phyloP scores from a whole-genome alignment of 23 red algal species.

The Gracilaria vermiculophylla region DNA sequence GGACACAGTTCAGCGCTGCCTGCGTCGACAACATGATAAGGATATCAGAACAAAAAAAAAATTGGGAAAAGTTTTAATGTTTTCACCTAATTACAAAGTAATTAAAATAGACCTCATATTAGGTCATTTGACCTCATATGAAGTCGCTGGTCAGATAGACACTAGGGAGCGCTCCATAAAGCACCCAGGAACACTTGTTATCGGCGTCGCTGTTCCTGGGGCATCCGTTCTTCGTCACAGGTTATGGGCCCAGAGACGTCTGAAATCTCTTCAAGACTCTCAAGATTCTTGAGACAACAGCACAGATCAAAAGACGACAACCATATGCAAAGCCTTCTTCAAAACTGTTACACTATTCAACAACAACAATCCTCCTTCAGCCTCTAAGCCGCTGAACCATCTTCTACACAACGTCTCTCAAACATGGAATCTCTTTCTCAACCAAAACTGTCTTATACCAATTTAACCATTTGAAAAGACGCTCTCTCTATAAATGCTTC shows the following conservation, averaged over 20 bases:
- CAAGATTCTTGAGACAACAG: slow-evolving; percentile 5
- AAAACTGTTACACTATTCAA: neutral
- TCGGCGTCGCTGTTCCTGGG: neutral
- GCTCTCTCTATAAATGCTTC: neutral
- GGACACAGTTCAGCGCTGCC: no score
- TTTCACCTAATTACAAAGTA: no score
- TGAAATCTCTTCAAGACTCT: neutral
- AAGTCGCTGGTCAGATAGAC: no score
- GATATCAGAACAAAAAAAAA: no score
- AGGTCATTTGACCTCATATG: no score
- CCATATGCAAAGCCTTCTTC: slow-evolving; percentile 2
- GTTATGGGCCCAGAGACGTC: slow-evolving; percentile 21
- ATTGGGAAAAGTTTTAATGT: no score
- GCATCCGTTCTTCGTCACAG: slow-evolving; percentile 2
- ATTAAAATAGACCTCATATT: no score
- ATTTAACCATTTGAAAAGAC: neutral
- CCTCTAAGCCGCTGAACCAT: neutral
- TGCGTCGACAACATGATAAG: no score
- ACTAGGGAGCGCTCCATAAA: neutral
- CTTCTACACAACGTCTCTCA: neutral
- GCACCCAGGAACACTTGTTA: neutral
- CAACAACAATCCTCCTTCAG: neutral
- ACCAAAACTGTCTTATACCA: neutral
- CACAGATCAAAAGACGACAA: neutral
- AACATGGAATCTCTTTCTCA: neutral